A percentile compares a stretch with the other conserved stretches of the same genome.
Evolutionary conservation across 2,329 filamentous ascomycete genomes (phyloP).

Genomic region (Alternaria incomplexa): DNA sequence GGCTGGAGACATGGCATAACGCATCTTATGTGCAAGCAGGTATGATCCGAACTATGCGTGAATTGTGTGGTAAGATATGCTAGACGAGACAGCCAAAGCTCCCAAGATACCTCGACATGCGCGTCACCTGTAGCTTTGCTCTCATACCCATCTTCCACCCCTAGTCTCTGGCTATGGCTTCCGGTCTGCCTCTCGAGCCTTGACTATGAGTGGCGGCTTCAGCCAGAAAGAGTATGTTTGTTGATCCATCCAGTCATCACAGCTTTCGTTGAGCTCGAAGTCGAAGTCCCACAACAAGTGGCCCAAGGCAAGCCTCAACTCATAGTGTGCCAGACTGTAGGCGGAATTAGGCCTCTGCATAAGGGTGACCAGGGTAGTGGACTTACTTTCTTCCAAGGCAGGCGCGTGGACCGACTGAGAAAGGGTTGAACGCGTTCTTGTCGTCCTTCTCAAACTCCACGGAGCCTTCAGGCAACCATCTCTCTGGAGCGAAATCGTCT

Average conservation of each 20-base stretch:
- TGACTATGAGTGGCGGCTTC: conserved; percentile 3
- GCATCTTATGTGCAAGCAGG: neutral
- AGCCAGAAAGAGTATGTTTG: conserved; percentile 4
- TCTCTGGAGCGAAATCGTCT: neutral
- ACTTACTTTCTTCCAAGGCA: conserved; percentile 8
- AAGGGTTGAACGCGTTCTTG: conserved; percentile 5
- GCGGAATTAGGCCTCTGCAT: neutral
- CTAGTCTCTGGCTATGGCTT: neutral
- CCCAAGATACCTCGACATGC: neutral
- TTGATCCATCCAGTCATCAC: neutral
- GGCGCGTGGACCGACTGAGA: conserved; percentile 3
- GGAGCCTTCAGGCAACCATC: neutral
- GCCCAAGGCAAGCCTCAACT: conserved; percentile 1
- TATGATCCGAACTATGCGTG: neutral
- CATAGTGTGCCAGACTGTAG: neutral
- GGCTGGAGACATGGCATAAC: neutral
- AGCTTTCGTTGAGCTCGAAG: neutral
- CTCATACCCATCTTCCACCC: too few relatives aligned
- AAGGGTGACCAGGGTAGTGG: neutral
- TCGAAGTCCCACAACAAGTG: conserved; percentile 1
- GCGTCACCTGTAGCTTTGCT: neutral
- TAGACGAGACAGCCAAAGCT: neutral
- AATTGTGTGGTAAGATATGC: neutral
- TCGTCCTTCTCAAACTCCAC: conserved; percentile 1
- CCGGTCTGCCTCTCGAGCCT: neutral